Conservation (phyloP, 2,329 filamentous ascomycete species). For the Trichoderma arundinaceum region DNA sequence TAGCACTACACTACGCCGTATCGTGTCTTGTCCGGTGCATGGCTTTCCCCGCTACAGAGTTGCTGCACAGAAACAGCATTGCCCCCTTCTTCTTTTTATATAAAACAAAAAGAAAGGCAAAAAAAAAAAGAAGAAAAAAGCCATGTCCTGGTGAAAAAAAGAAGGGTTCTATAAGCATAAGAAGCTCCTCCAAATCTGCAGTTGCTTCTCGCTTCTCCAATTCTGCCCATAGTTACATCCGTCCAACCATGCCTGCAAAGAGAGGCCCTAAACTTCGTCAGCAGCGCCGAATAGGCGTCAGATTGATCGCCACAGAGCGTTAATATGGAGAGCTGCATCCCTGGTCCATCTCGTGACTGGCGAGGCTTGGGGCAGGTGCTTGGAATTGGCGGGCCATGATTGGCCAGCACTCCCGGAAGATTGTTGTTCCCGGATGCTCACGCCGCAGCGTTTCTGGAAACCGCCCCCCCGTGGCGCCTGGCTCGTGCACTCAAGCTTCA, state of each 20-base stretch:
- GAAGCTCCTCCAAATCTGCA: background rate
- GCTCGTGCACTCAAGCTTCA: conserved; percentile 20
- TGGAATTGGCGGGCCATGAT: background rate
- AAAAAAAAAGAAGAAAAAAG: background rate
- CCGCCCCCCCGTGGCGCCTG: conserved; percentile 5
- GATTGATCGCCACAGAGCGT: conserved; percentile 4
- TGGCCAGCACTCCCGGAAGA: background rate
- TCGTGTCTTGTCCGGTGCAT: too few relatives aligned
- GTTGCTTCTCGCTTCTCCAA: too few relatives aligned
- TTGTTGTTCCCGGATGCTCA: background rate
- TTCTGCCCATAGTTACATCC: too few relatives aligned
- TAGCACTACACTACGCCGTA: too few relatives aligned
- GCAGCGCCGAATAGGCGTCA: background rate
- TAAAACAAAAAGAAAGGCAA: too few relatives aligned
- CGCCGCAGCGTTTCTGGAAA: background rate
- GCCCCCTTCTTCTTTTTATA: too few relatives aligned
- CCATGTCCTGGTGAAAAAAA: too few relatives aligned
- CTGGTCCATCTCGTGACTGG: conserved; percentile 23
- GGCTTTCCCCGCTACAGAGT: too few relatives aligned
- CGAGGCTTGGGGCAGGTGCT: background rate
- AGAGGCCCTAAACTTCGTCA: background rate
- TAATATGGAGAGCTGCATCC: conserved; percentile 26
- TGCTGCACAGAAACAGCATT: too few relatives aligned
- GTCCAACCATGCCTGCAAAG: too few relatives aligned
- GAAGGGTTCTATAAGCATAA: background rate